phyloP scores from a whole-genome alignment of 2,329 filamentous ascomycete species.

The Cordyceps sp. region DNA sequence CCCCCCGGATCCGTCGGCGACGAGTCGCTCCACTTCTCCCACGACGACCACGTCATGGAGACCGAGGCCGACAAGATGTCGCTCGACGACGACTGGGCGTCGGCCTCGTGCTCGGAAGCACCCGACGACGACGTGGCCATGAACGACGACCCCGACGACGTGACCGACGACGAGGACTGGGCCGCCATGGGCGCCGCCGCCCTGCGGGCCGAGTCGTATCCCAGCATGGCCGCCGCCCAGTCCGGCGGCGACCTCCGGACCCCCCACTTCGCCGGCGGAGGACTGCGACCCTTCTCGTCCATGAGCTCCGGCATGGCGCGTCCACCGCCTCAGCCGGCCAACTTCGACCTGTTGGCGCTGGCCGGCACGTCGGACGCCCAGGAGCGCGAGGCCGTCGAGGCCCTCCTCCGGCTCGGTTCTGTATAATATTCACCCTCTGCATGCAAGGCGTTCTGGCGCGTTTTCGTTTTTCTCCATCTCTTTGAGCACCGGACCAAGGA shows the following conservation, averaged over 20 bases:
- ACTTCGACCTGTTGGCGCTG: slow-evolving; percentile 34
- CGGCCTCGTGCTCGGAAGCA: slow-evolving; percentile 62
- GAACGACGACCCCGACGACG: slow-evolving; percentile 65
- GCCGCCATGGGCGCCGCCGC: slow-evolving; percentile 74
- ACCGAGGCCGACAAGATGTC: slow-evolving; percentile 95
- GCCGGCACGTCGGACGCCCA: slow-evolving; percentile 44
- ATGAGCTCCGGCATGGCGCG: slow-evolving; percentile 34
- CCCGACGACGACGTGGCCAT: slow-evolving; percentile 48
- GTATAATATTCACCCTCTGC: slow-evolving; percentile 38
- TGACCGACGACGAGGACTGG: slow-evolving; percentile 96
- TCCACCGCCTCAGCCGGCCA: slow-evolving; percentile 31
- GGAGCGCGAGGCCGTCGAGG: slow-evolving; percentile 69
- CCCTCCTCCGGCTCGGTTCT: slow-evolving; percentile 67
- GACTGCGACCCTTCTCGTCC: slow-evolving; percentile 31
- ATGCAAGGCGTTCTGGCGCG: slow-evolving; percentile 33
- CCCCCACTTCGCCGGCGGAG: slow-evolving; percentile 27
- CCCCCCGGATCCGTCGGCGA: slow-evolving; percentile 44
- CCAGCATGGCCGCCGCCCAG: slow-evolving; percentile 36
- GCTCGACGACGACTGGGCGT: slow-evolving; percentile 51
- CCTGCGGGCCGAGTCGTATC: slow-evolving; percentile 52
- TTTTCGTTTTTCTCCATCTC: slow-evolving; percentile 1
- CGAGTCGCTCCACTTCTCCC: slow-evolving; percentile 60
- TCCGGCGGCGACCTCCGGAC: slow-evolving; percentile 25
- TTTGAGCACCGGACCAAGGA: slow-evolving; percentile 3
- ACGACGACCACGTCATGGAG: slow-evolving; percentile 53